Base-by-base conservation (phyloP, 2,329 filamentous ascomycete genomes). In the Colletotrichum scovillei region DNA sequence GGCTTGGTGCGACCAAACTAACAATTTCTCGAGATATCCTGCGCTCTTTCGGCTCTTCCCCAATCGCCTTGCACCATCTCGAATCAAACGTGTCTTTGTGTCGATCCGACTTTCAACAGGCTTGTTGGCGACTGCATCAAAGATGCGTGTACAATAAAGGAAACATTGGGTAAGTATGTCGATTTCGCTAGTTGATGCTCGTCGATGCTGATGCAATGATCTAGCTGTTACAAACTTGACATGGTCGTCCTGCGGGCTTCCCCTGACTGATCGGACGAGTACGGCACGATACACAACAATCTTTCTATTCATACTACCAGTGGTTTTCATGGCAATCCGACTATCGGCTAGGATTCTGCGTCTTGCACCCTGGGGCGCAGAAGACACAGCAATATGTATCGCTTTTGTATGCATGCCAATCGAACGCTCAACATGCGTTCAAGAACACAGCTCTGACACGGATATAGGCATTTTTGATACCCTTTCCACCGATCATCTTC, bases 11-110 rank as follows among this genome's bases (percentile, higher is more conserved):
- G 16, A 19, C 16, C 38, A 42, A 19, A 42, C 38, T 42, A 7
- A 42, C 38, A 19, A 1, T 3, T 14, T 42, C 38, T 42, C 14
- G 16, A 42, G 38, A 42, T 42, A 42, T 42, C 38, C 38, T 42
- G 38, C 38, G 38, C 38, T 42, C 38, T 42, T 42, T 42, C 38
- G 16, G 38, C 38, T 42, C 38, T 42, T 42, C 14, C 38, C 14
- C 42, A 68, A 30, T 53, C 57, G 3, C 28, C 65, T 5, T 68
- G 65, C 19, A 38, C 65, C 6, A 62, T 68, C 28, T 22, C 46
- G 16, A 63, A 68, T 14, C 28, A 60, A 8, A 63, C 57, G 30
- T 68, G 66, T 30, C 46, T 68, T 5, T 68, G 66, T 22, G 38
- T 30, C 46, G 59, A 68, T 30, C 57, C 57, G 8, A 62, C 59